Percentiles rank a stretch among this genome's conserved stretches.
Conservation (phyloP, 2,329 filamentous ascomycete species). For the Penicillium sp. region DNA sequence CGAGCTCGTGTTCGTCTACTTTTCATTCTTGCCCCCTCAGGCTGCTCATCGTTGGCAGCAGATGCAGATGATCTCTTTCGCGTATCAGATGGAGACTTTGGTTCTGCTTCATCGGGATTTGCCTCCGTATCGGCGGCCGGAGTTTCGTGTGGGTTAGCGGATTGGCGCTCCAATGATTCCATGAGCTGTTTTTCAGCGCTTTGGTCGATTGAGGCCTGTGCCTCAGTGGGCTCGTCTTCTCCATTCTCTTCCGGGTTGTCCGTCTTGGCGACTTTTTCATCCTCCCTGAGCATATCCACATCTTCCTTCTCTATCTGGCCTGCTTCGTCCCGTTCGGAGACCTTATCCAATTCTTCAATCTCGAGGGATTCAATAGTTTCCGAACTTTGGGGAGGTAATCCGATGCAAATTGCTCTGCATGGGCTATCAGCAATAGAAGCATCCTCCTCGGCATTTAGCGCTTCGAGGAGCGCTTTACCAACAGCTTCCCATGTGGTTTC, state of each 20-base stretch:
- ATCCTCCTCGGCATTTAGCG: conserved; percentile 47
- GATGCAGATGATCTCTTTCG: conserved; percentile 66
- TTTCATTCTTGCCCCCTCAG: conserved; percentile 60
- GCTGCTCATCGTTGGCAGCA: conserved; percentile 60
- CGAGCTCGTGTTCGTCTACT: conserved; percentile 65
- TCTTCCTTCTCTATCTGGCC: conserved; percentile 20
- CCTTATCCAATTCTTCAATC: conserved; percentile 20
- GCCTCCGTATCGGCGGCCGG: conserved; percentile 27
- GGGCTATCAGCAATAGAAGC: conserved; percentile 33
- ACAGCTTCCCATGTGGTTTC: conserved; percentile 52
- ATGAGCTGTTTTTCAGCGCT: conserved; percentile 43
- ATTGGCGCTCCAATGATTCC: conserved; percentile 41
- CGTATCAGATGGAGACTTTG: conserved; percentile 43
- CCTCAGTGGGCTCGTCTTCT: conserved; percentile 32
- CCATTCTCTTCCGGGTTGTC: conserved; percentile 16
- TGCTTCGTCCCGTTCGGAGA: conserved; percentile 16
- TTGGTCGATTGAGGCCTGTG: conserved; percentile 41
- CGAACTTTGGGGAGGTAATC: conserved; percentile 41
- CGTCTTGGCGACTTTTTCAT: conserved; percentile 15
- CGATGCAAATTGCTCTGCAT: conserved; percentile 48
- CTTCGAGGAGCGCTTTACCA: conserved; percentile 53
- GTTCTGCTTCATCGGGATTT: conserved; percentile 34
- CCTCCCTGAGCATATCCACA: conserved; percentile 23
- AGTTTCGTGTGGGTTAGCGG: conserved; percentile 27
- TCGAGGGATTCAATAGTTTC: conserved; percentile 28